Evolutionary conservation across 2,329 filamentous ascomycete genomes (phyloP), one percentile per base, ranked within the genome.

Genomic region (Exophiala bonariae): DNA sequence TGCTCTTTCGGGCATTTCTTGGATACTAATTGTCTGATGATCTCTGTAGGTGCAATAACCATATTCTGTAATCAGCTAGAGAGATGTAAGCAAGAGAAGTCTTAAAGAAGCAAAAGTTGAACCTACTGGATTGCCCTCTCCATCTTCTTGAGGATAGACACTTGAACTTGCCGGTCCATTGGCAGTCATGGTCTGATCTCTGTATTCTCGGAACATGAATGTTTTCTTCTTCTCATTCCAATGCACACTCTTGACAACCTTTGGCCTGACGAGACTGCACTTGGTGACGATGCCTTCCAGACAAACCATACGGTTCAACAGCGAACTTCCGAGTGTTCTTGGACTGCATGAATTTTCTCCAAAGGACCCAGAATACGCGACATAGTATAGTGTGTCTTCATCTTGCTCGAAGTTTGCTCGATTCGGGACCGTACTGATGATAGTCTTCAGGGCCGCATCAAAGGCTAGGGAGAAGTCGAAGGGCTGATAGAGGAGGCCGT

Each of bases 1-100:
- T 2, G 93, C 93, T 59, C 92, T 80, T 69, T 99, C 93, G 1
- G 93, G 93, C 93, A 99, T 99, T 74, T 99, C 93, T 71, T 99
- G 93, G 57, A 99, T 96, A 0, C 92, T 96, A 50, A 99, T 89
- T 13, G 89, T 96, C 68, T 99, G 93, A 65, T 99, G 93, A 66
- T 99, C 93, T 63, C 92, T 81, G 71, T 96, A 99, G 41, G 87
- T 93, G 66, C 86, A 95, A 72, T 95, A 92, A 18, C 93, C 93
- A 66, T 97, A 99, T 65, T 99, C 93, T 3, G 93, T 99, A 49
- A 89, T 81, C 16, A 99, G 78, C 71, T 80, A 37, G 14, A 8
- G 54, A 13, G 41, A 10, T n/a, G n/a, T n/a, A 18, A n/a, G 9
- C 22, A 40, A 61, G 51, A 60, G 54, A 26, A 19, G 22, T 13